phyloP scores from a whole-genome alignment of 2,329 filamentous ascomycete genomes.

The Talaromyces verruculosus region DNA sequence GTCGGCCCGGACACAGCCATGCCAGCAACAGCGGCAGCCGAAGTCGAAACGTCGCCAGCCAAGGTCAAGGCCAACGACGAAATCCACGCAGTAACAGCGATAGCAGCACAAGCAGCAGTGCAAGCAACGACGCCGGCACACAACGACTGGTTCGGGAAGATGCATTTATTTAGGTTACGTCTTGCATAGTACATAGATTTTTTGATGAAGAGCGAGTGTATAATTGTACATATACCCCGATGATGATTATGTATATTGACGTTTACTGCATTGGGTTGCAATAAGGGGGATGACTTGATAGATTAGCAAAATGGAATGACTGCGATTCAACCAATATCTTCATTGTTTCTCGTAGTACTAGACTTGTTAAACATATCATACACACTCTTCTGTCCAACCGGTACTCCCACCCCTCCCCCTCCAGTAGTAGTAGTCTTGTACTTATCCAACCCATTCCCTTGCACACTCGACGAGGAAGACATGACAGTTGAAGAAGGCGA shows the following conservation, averaged over 20 bases:
- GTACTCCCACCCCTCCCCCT: conserved; percentile 38
- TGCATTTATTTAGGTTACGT: conserved; percentile 13
- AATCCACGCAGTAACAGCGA: conserved; percentile 15
- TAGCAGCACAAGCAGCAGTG: conserved; percentile 20
- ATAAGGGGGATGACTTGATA: background rate
- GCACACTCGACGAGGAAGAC: conserved; percentile 27
- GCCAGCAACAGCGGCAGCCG: conserved; percentile 5
- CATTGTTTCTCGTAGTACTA: background rate
- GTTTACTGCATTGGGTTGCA: background rate
- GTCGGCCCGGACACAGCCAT: conserved; percentile 28
- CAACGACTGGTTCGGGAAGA: conserved; percentile 16
- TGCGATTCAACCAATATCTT: conserved; percentile 1
- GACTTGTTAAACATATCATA: conserved; percentile 49
- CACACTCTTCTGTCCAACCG: conserved; percentile 65
- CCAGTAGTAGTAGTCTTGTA: background rate
- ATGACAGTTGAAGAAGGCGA: conserved; percentile 41
- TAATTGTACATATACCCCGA: conserved; percentile 7
- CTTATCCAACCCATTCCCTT: background rate
- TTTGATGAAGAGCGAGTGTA: conserved; percentile 5
- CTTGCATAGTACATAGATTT: conserved; percentile 3
- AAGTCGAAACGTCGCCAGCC: background rate
- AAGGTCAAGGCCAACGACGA: background rate
- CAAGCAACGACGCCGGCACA: conserved; percentile 13
- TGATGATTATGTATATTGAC: background rate
- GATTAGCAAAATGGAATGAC: background rate